Base-by-base conservation (phyloP, 768 basidiomycete species). In the Termitomyces sp. region DNA sequence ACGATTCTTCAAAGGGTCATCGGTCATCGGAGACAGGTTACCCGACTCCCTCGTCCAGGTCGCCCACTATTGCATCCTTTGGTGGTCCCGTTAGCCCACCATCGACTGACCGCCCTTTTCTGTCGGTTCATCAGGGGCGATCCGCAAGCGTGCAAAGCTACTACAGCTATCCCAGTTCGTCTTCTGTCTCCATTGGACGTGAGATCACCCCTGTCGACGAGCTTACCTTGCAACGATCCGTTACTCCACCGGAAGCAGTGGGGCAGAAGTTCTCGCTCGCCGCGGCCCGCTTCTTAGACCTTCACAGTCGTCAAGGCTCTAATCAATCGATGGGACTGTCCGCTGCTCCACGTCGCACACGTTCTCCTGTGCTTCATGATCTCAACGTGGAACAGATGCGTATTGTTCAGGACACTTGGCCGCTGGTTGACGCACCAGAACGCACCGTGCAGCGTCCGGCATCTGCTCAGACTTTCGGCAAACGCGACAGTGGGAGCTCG, bases 341-440 rank as follows among this genome's bases (percentile, higher is more conserved):
- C 37, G 70, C 71, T 24, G 72, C 76, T 56, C 77, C 78, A 30
- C 72, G 76, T 18, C 67, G 60, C 24, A 65, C 60, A 4, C 68
- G 68, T 26, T 67, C 69, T 30, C 68, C 69, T 24, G 55, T 67
- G 5, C 53, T 60, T 10, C 62, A 61, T 30, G 53, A 62, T 20
- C 63, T 64, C 5, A 66, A 53, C 16, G 20, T 56, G 4, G 63
- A 63, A 39, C 48, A 56, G 2, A 48, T 52, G 42, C 47, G 14
- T 24, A 53, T 51, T 13, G 30, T 61, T 14, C 44, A 59, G 22
- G 59, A 53, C n/a, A 56, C 27, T 33, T 53, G 59, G 57, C 42
- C 57, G 13, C 43, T 56, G 18, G 51, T 54, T 4, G 51, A 62
- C n/a, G 13, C 45, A n/a, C 37, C 34, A 24, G 33, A 48, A 34